A percentile compares a stretch with the other conserved stretches of the same genome.
phyloP scores from a whole-genome alignment of 176 grass and related monocot species.

The Oryza longistaminata region DNA sequence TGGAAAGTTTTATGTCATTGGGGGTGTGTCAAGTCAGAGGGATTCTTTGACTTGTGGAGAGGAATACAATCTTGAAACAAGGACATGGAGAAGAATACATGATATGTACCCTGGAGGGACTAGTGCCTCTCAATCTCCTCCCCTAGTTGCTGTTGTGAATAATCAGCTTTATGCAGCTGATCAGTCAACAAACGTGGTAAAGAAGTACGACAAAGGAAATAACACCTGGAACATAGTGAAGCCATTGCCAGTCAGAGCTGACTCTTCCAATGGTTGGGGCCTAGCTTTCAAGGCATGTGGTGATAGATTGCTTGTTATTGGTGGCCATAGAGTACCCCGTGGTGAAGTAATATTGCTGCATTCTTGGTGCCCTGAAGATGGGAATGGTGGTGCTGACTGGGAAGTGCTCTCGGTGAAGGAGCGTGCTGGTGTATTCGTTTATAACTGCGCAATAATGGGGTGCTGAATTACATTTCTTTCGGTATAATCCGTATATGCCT shows the following conservation, averaged over 20 bases:
- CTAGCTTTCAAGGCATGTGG: conserved; percentile 88
- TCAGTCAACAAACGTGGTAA: conserved; percentile 70
- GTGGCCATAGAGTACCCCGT: conserved; percentile 58
- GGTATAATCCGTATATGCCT: conserved; percentile 16
- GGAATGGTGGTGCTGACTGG: conserved; percentile 57
- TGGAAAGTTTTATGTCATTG: conserved; percentile 89
- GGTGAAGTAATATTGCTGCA: conserved; percentile 82
- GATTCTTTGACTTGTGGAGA: conserved; percentile 86
- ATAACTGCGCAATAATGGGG: conserved; percentile 97
- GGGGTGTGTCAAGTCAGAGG: conserved; percentile 64
- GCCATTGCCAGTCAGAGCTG: conserved; percentile 76
- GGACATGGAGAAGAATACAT: conserved; percentile 74
- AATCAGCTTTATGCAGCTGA: conserved; percentile 89
- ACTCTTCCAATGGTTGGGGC: conserved; percentile 87
- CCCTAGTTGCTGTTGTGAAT: conserved; percentile 87
- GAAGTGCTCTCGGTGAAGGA: conserved; percentile 78
- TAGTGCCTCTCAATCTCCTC: conserved; percentile 76
- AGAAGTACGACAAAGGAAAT: conserved; percentile 88
- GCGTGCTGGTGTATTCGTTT: conserved; percentile 70
- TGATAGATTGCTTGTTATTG: conserved; percentile 71
- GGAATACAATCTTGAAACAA: conserved; percentile 75
- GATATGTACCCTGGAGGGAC: conserved; percentile 81
- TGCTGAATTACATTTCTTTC: conserved; percentile 55
- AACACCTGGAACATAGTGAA: conserved; percentile 86
- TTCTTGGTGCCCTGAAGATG: conserved; percentile 76